phyloP scores from a whole-genome alignment of 2,329 filamentous ascomycete species.

The Seiridium unicorne region DNA sequence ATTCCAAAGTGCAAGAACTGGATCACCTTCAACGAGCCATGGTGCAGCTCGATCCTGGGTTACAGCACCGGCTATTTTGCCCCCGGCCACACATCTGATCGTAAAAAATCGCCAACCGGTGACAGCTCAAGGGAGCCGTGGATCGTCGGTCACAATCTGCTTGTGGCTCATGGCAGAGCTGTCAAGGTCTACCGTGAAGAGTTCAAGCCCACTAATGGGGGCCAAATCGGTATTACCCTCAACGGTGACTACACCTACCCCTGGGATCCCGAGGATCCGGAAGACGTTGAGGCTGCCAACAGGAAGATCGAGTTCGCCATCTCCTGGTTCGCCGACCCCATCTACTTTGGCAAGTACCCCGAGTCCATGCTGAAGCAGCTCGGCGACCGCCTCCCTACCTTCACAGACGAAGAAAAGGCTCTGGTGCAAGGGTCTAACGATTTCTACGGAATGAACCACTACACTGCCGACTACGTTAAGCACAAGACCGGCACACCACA shows the following conservation, averaged over 20 bases:
- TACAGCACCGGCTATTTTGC: slow-evolving; percentile 78
- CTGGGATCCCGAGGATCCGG: slow-evolving; percentile 75
- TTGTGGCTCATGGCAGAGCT: slow-evolving; percentile 76
- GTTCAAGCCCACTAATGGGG: slow-evolving; percentile 71
- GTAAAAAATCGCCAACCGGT: slow-evolving; percentile 66
- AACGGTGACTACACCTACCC: slow-evolving; percentile 84
- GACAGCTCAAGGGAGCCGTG: slow-evolving; percentile 78
- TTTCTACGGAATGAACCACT: slow-evolving; percentile 95
- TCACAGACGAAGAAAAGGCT: slow-evolving; percentile 68
- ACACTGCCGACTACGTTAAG: slow-evolving; percentile 84
- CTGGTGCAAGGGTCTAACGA: slow-evolving; percentile 86
- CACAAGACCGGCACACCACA: slow-evolving; percentile 62
- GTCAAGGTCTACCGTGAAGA: slow-evolving; percentile 82
- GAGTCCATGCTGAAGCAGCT: slow-evolving; percentile 81
- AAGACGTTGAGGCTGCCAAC: slow-evolving; percentile 72
- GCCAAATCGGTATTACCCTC: slow-evolving; percentile 83
- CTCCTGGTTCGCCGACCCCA: slow-evolving; percentile 83
- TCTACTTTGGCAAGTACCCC: slow-evolving; percentile 83
- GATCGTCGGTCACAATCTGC: slow-evolving; percentile 77
- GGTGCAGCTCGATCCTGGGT: slow-evolving; percentile 78
- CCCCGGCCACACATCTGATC: slow-evolving; percentile 78
- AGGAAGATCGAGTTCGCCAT: slow-evolving; percentile 87
- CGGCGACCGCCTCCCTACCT: slow-evolving; percentile 72
- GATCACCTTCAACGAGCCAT: slow-evolving; percentile 91
- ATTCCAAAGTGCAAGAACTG: slow-evolving; percentile 79